A percentile compares a stretch with the other conserved stretches of the same genome.
phyloP scores from a whole-genome alignment of 495 filamentous ascomycete species.

The Aspergillus sclerotioniger region DNA sequence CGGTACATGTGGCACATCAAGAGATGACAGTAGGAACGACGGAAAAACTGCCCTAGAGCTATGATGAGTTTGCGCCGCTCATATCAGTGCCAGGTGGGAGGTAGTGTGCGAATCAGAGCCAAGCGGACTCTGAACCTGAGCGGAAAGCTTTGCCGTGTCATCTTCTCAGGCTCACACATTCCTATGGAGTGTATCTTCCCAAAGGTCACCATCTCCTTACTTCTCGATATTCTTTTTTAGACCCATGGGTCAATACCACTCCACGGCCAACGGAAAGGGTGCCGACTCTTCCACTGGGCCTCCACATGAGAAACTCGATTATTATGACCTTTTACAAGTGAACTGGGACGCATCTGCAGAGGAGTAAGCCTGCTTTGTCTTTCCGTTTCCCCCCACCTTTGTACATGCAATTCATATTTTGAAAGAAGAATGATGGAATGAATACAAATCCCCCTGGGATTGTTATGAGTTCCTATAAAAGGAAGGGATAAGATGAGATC shows the following conservation, averaged over 20 bases:
- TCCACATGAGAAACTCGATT: constrained; percentile 65
- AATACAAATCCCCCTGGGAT: neutral
- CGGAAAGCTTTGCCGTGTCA: neutral
- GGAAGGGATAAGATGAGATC: neutral
- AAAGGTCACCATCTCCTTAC: neutral
- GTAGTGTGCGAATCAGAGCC: neutral
- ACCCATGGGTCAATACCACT: constrained; percentile 80
- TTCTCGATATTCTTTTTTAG: neutral
- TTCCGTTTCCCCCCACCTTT: neutral
- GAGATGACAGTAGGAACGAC: neutral
- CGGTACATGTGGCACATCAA: constrained; percentile 16
- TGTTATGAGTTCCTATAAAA: neutral
- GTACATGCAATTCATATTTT: no score
- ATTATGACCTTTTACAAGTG: constrained; percentile 85
- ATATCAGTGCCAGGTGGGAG: neutral
- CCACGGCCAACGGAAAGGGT: constrained; percentile 44
- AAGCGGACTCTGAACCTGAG: neutral
- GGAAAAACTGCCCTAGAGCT: neutral
- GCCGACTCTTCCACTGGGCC: constrained; percentile 17
- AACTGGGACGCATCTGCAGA: constrained; percentile 71
- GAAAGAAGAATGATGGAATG: neutral
- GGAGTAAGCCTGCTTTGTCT: constrained; percentile 58
- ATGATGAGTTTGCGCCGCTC: neutral
- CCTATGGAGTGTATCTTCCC: neutral
- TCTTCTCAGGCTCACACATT: no score